phyloP scores from a whole-genome alignment of 345 rosid species.

The Eucalyptus tenuipes region DNA sequence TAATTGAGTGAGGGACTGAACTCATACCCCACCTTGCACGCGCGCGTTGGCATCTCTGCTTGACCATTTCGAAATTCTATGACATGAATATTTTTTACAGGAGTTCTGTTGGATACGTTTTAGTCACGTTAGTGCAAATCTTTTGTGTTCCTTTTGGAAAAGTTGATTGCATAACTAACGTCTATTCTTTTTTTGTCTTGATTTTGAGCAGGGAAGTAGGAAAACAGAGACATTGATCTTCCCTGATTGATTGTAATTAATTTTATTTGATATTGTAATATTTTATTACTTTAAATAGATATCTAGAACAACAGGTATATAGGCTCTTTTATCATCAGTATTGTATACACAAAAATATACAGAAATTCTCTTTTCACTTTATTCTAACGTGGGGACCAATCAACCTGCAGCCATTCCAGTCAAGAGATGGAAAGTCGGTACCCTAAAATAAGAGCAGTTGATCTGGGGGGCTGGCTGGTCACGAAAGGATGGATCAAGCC shows the following conservation, averaged over 20 bases:
- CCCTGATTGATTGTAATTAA: too few species aligned
- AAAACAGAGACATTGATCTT: background rate
- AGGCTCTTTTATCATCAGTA: too few species aligned
- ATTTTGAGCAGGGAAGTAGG: background rate
- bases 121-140: background rate
- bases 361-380: too few species aligned
- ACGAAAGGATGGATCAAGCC: constrained; percentile 66
- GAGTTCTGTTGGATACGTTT: background rate
- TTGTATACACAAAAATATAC: too few species aligned
- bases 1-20: background rate
- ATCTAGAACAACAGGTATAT: too few species aligned
- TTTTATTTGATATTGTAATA: too few species aligned
- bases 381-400: background rate
- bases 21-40: background rate
- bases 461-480: constrained; percentile 65
- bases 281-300: too few species aligned
- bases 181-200: background rate
- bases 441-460: constrained; percentile 29
- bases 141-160: background rate
- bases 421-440: background rate
- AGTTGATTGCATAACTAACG: background rate
- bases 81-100: background rate
- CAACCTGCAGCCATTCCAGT: background rate
- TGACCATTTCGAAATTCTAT: background rate
- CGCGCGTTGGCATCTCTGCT: background rate